phyloP scores from a whole-genome alignment of 768 basidiomycete genomes.

The Termitomyces sp. region DNA sequence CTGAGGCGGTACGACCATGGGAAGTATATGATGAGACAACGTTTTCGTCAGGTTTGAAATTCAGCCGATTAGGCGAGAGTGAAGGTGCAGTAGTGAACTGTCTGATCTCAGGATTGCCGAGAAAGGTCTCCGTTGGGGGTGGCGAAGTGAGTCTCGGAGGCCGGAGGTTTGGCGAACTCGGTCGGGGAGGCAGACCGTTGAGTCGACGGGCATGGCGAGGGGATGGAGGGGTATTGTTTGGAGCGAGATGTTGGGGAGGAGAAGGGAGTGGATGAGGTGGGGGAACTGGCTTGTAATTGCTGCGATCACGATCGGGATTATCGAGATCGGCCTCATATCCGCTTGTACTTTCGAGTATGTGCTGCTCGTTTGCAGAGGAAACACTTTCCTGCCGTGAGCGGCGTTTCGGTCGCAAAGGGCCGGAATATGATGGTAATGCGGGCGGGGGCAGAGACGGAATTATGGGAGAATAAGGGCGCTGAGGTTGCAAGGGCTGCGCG shows the following conservation, averaged over 20 bases:
- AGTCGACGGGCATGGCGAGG: conserved; percentile 37
- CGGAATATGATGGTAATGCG: conserved; percentile 40
- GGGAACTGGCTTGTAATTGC: conserved; percentile 37
- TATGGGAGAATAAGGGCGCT: conserved; percentile 32
- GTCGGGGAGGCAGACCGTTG: conserved; percentile 29
- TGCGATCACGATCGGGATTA: conserved; percentile 51
- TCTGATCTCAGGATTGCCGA: conserved; percentile 3
- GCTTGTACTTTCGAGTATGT: conserved; percentile 45
- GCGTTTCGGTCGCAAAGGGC: conserved; percentile 49
- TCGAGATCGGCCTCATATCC: conserved; percentile 79
- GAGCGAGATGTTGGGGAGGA: conserved; percentile 20
- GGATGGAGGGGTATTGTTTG: conserved; percentile 30
- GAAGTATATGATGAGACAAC: conserved; percentile 27
- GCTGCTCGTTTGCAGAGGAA: conserved; percentile 66
- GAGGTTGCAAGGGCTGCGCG: conserved; percentile 39
- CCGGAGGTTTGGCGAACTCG: conserved; percentile 33
- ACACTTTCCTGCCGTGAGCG: conserved; percentile 63
- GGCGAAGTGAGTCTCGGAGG: conserved; percentile 30
- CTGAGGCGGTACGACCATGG: conserved; percentile 48
- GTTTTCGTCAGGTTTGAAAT: conserved; percentile 38
- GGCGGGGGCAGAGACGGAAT: conserved; percentile 28
- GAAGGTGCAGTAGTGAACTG: conserved; percentile 30
- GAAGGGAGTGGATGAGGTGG: conserved; percentile 30
- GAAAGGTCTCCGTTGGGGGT: conserved; percentile 24
- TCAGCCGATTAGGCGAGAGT: conserved; percentile 43